These are phyloP conservation scores for Coemansia sp. DNA, from an alignment of 192 early-diverging fungal genomes.

Conservation along the genomic window DNA sequence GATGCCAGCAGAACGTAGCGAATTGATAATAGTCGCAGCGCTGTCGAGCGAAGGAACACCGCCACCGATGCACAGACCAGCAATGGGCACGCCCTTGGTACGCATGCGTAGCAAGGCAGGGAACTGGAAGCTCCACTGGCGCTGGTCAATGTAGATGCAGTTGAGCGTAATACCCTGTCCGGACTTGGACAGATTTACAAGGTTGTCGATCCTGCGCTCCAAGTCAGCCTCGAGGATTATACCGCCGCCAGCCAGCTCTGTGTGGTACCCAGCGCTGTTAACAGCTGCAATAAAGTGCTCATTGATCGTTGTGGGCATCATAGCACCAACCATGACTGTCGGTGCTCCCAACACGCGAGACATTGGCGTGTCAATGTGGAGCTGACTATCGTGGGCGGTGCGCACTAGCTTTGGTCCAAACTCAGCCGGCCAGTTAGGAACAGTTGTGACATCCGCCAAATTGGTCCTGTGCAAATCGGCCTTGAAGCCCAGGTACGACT, in stretches of 20 bases:
- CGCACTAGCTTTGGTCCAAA: slow-evolving; percentile 83
- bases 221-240: slow-evolving; percentile 79
- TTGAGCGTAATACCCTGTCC: slow-evolving; percentile 92
- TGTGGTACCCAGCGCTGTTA: slow-evolving; percentile 88
- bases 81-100: slow-evolving; percentile 83
- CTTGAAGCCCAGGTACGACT: slow-evolving; percentile 70
- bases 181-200: slow-evolving; percentile 70
- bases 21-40: slow-evolving; percentile 78
- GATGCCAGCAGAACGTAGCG: slow-evolving; percentile 77
- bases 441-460: slow-evolving; percentile 66
- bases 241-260: slow-evolving; percentile 91
- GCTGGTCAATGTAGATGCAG: slow-evolving; percentile 86
- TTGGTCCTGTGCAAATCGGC: slow-evolving; percentile 73
- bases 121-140: slow-evolving; percentile 85
- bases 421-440: slow-evolving; percentile 83
- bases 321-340: slow-evolving; percentile 93
- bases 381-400: slow-evolving; percentile 53
- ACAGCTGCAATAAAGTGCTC: slow-evolving; percentile 80
- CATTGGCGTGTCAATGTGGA: slow-evolving; percentile 91
- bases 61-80: slow-evolving; percentile 89
- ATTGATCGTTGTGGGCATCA: slow-evolving; percentile 87
- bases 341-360: slow-evolving; percentile 82
- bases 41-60: slow-evolving; percentile 88
- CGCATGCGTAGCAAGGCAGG: slow-evolving; percentile 81
- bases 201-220: slow-evolving; percentile 69